These are phyloP conservation scores for Coemansia erecta DNA, from an alignment of 192 early-diverging fungal species.

Conservation along the genomic window DNA sequence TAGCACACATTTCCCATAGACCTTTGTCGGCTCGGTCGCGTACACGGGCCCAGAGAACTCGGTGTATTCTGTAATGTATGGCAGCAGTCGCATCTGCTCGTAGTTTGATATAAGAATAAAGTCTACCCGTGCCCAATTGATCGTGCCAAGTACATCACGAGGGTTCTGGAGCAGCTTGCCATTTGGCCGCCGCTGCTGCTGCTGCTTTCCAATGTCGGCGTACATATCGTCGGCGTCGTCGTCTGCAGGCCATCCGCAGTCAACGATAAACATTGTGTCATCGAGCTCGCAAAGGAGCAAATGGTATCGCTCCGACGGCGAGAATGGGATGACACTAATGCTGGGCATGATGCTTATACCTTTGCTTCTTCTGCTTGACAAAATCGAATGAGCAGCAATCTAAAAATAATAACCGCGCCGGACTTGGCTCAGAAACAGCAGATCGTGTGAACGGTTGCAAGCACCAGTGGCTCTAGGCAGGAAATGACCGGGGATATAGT, in stretches of 20 bases:
- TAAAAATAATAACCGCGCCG: too few relatives aligned
- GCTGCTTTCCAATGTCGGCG: conserved; percentile 16
- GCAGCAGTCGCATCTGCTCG: conserved; percentile 72
- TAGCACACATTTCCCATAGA: conserved; percentile 60
- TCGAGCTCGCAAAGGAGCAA: conserved; percentile 51
- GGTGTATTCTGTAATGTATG: conserved; percentile 80
- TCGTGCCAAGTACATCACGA: conserved; percentile 42
- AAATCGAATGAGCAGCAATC: too few relatives aligned
- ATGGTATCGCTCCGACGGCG: conserved; percentile 46
- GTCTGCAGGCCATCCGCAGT: conserved; percentile 50
- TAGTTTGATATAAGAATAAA: conserved; percentile 74
- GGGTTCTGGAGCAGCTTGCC: conserved; percentile 8
- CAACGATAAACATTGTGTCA: conserved; percentile 53
- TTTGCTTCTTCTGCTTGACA: neutral
- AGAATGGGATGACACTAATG: conserved; percentile 46
- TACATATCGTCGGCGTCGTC: conserved; percentile 1
- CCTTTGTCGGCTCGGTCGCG: conserved; percentile 79
- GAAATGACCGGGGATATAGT: too few relatives aligned
- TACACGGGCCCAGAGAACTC: conserved; percentile 73
- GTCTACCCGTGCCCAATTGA: conserved; percentile 70
- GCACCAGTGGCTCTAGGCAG: too few relatives aligned
- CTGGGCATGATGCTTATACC: conserved; percentile 26
- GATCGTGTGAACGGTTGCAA: too few relatives aligned
- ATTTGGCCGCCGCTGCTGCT: neutral
- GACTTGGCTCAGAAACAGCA: too few relatives aligned